These are phyloP conservation scores for Somion occarium DNA, from an alignment of 1,284 basidiomycete species.

Conservation along the genomic window DNA sequence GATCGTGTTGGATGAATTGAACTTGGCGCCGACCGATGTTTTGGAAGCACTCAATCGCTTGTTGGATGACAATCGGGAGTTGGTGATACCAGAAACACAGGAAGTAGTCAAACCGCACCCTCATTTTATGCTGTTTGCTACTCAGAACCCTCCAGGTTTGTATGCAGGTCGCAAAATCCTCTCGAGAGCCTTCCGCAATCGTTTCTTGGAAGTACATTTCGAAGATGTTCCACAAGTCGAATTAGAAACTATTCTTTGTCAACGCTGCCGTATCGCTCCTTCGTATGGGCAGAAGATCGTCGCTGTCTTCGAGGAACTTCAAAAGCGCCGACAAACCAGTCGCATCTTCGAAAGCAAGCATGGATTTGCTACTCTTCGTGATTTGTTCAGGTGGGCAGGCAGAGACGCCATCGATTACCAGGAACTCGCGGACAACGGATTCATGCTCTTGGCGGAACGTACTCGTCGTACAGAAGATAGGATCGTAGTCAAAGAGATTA, in stretches of 20 bases:
- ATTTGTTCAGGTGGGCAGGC: slow-evolving; percentile 96
- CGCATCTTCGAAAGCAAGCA: slow-evolving; percentile 98
- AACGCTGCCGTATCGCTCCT: slow-evolving; percentile 87
- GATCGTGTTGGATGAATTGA: slow-evolving; percentile 98
- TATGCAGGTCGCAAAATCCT: slow-evolving; percentile 96
- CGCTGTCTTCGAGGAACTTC: slow-evolving; percentile 88
- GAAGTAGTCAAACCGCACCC: slow-evolving; percentile 94
- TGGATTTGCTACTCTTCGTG: slow-evolving; percentile 94
- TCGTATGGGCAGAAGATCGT: slow-evolving; percentile 93
- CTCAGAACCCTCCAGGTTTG: slow-evolving; percentile 97
- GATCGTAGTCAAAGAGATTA: slow-evolving; percentile 84
- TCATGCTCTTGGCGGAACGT: slow-evolving; percentile 96
- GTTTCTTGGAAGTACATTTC: slow-evolving; percentile 99
- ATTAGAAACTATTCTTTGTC: slow-evolving; percentile 88
- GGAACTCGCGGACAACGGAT: slow-evolving; percentile 93
- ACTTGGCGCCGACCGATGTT: slow-evolving; percentile 96
- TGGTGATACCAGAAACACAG: slow-evolving; percentile 94
- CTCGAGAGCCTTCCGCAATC: slow-evolving; percentile 95
- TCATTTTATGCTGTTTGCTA: slow-evolving; percentile 97
- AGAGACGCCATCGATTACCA: slow-evolving; percentile 87
- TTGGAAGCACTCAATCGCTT: slow-evolving; percentile 96
- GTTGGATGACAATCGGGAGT: slow-evolving; percentile 95
- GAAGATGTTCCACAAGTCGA: slow-evolving; percentile 95
- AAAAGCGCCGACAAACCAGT: slow-evolving; percentile 85
- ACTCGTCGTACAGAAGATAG: slow-evolving; percentile 85